Conservation (phyloP, 1,284 basidiomycete species). For the Violaceomyces palustris region DNA sequence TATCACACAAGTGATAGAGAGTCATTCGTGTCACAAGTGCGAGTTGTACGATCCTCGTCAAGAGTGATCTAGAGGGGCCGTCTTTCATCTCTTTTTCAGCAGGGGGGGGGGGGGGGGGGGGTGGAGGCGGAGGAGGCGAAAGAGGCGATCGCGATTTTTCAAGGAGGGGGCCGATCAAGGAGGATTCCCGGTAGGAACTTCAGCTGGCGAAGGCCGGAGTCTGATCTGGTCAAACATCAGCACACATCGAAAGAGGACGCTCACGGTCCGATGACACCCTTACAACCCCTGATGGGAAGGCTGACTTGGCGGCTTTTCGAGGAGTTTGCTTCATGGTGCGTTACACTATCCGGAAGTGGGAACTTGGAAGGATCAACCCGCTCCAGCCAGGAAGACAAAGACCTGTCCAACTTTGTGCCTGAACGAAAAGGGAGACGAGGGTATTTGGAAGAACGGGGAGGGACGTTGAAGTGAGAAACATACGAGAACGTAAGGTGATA, state of each 20-base stretch:
- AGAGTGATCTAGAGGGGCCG: too few species aligned
- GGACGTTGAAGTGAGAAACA: neutral
- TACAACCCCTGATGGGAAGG: slow-evolving; percentile 70
- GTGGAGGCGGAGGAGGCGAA: too few species aligned
- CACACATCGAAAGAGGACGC: too few species aligned
- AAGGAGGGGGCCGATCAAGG: too few species aligned
- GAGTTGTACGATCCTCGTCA: too few species aligned
- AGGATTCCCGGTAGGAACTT: neutral
- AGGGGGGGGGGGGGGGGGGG: too few species aligned
- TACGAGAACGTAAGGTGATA: slow-evolving; percentile 3
- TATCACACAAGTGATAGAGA: too few species aligned
- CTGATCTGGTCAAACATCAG: neutral
- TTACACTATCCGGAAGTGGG: slow-evolving; percentile 7
- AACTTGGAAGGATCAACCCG: slow-evolving; percentile 2
- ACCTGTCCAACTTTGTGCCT: slow-evolving; percentile 5
- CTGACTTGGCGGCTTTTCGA: slow-evolving; percentile 55
- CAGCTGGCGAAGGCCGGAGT: neutral
- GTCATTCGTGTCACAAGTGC: too few species aligned
- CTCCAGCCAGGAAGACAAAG: slow-evolving; percentile 17
- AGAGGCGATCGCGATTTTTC: too few species aligned
- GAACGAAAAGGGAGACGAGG: neutral
- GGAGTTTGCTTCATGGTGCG: neutral
- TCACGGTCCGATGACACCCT: slow-evolving; percentile 93
- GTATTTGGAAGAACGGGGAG: neutral
- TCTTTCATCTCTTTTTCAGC: too few species aligned